Evolutionary conservation across 1,284 basidiomycete genomes (phyloP), one percentile per base, ranked within the genome.

Genomic region (Exobasidium cylindrosporum): DNA sequence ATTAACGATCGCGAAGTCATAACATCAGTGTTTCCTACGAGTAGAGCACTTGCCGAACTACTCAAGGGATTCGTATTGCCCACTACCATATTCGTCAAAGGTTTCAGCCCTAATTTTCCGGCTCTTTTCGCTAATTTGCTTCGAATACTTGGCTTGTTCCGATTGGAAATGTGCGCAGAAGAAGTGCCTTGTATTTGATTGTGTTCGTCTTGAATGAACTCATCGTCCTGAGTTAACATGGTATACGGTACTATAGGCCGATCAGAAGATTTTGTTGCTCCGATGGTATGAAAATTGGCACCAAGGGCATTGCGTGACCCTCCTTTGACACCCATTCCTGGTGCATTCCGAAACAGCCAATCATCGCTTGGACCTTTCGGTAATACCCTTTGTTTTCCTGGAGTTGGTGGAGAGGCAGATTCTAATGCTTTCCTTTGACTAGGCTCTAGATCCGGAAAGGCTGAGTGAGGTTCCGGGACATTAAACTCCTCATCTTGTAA

Each of bases 121-220:
- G 72, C 71, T 26, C 68, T 65, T 40, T 67, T 73, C 45, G 63
- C 70, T 46, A 74, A 66, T 64, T 72, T 73, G 43, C 63, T 66
- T n/a, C 72, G 65, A 6, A 74, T 31, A 45, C 32, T 52, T 28
- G 62, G 4, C 64, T 66, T 40, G 35, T 40, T 40, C 10, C 10
- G 17, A 17, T 40, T 10, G 35, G 35, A 40, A 40, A 17, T 40
- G 7, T 40, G 35, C 35, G 35, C 35, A 40, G 35, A 10, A 40
- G 35, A 7, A 7, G 35, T 17, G 17, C 10, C 35, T 24, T 50
- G n/a, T 6, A 50, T 28, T 28, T 50, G 47, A 28, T 50, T 13
- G 26, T 24, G 21, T 6, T 13, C n/a, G 26, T 13, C 26, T 50
- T 45, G 17, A 11, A 17, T 23, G 43, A 14, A 17, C 11, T 45